Evolutionary conservation across 768 basidiomycete species (phyloP).

Genomic region (Candolleomyces aberdarensis): DNA sequence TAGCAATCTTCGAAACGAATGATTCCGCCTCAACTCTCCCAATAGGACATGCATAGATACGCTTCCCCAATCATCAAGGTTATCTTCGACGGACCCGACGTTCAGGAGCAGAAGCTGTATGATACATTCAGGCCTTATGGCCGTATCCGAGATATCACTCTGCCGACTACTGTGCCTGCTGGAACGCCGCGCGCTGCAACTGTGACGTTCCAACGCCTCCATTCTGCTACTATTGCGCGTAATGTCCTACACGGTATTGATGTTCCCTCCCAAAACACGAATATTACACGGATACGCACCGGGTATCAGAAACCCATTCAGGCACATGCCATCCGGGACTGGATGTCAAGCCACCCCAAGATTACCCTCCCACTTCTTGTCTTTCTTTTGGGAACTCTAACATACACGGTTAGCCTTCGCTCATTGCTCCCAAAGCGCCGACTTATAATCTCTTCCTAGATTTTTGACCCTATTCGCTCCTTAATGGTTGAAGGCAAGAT

Average conservation of each 20-base stretch:
- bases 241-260: slow-evolving; percentile 72
- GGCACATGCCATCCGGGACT: slow-evolving; percentile 66
- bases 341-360: slow-evolving; percentile 84
- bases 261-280: slow-evolving; percentile 23
- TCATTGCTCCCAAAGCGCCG: background rate
- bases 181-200: slow-evolving; percentile 65
- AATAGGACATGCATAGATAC: slow-evolving; percentile 82
- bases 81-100: slow-evolving; percentile 87
- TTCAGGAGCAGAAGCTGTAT: slow-evolving; percentile 78
- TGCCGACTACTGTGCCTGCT: slow-evolving; percentile 58
- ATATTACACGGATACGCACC: slow-evolving; percentile 42
- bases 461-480: slow-evolving; percentile 90
- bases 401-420: slow-evolving; percentile 66
- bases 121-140: slow-evolving; percentile 78
- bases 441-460: slow-evolving; percentile 37
- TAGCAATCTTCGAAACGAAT: background rate
- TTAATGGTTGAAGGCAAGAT: slow-evolving; percentile 82
- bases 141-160: slow-evolving; percentile 62
- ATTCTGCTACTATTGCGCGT: slow-evolving; percentile 76
- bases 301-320: slow-evolving; percentile 65
- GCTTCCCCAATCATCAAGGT: slow-evolving; percentile 71
- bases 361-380: slow-evolving; percentile 78
- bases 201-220: slow-evolving; percentile 58
- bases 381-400: slow-evolving; percentile 86
- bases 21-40: background rate